These are phyloP conservation scores for Aureobasidium sp. DNA, from an alignment of 2,329 filamentous ascomycete species.

Conservation along the genomic window DNA sequence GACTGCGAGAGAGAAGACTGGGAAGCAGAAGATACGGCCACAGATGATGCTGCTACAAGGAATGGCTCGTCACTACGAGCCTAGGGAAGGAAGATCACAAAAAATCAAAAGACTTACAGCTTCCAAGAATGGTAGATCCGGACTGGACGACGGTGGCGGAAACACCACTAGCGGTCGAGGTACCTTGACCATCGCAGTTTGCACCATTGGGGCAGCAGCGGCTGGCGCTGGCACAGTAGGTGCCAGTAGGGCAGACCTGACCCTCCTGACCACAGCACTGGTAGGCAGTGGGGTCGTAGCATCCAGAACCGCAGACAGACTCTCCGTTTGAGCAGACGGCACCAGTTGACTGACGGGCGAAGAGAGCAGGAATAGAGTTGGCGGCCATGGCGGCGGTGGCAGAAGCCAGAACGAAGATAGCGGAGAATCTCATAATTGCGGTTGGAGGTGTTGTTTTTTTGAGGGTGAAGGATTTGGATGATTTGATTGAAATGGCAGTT, in stretches of 20 bases:
- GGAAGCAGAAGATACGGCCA: background rate
- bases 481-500: background rate
- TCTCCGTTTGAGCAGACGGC: constrained; percentile 5
- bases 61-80: background rate
- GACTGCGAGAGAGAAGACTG: constrained; percentile 9
- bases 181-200: constrained; percentile 14
- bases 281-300: constrained; percentile 13
- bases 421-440: constrained; percentile 7
- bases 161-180: background rate
- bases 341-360: background rate
- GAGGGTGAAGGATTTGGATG: background rate
- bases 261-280: background rate
- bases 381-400: constrained; percentile 4
- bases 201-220: constrained; percentile 4
- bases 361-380: constrained; percentile 2
- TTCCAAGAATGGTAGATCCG: constrained; percentile 11
- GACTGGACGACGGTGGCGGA: constrained; percentile 3
- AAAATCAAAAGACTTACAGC: constrained; percentile 6
- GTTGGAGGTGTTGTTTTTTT: background rate
- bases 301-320: constrained; percentile 6
- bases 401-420: constrained; percentile 9
- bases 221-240: background rate
- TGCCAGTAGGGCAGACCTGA: background rate
- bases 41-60: background rate
- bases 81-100: background rate